phyloP scores from a whole-genome alignment of 192 early-diverging fungal genomes.

The Mycoemilia scoparia region DNA sequence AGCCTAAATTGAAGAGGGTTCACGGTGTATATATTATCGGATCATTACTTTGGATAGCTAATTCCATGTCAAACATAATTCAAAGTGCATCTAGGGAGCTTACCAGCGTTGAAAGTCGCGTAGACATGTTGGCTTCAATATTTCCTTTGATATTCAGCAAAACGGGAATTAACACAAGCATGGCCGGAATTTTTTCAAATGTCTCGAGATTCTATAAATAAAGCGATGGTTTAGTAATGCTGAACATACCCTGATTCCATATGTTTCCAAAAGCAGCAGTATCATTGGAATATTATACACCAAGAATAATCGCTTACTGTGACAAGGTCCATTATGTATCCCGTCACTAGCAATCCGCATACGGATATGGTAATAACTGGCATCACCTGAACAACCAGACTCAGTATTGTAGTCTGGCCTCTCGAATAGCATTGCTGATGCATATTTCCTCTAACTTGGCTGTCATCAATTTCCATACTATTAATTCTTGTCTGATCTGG shows the following conservation, averaged over 20 bases:
- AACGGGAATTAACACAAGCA: conserved; percentile 74
- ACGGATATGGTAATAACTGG: conserved; percentile 53
- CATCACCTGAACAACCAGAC: conserved; percentile 31
- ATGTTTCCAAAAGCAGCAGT: too few relatives aligned
- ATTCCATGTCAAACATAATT: conserved; percentile 2
- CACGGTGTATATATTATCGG: too few relatives aligned
- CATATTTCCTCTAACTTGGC: too few relatives aligned
- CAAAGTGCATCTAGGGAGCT: too few relatives aligned
- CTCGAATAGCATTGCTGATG: too few relatives aligned
- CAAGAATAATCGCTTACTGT: conserved; percentile 22
- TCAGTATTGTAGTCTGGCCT: too few relatives aligned
- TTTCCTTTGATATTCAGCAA: conserved; percentile 81
- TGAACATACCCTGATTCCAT: not conserved
- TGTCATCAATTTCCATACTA: too few relatives aligned
- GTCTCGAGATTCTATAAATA: conserved; percentile 39
- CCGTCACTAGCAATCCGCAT: conserved; percentile 45
- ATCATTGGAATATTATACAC: too few relatives aligned
- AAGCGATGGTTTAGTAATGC: not conserved
- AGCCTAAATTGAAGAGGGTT: conserved; percentile 14
- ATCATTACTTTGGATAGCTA: not conserved
- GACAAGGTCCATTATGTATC: conserved; percentile 46
- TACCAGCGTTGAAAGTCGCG: conserved; percentile 55
- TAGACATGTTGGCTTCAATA: conserved; percentile 76
- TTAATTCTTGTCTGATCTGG: too few relatives aligned
- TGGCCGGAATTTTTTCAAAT: conserved; percentile 43